Base-by-base conservation (phyloP, 352 stramenopile genomes). In the Phytopythium ostracodes region DNA sequence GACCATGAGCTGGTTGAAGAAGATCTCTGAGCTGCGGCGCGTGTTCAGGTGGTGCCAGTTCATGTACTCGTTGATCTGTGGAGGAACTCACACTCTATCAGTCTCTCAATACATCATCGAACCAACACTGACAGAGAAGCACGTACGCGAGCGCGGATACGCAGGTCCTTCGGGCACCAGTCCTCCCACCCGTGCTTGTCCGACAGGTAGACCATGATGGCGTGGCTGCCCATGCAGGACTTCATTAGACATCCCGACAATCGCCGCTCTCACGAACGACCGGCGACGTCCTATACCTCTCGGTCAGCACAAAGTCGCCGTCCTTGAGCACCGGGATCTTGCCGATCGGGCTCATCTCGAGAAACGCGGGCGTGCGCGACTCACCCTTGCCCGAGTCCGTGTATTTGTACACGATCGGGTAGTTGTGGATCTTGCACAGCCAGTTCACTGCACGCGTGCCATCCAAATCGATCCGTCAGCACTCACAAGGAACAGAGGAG, bases 41-140 rank as follows among this genome's bases (percentile, higher is more conserved):
- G 80, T 74, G 63, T 89, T 89, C 43, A 80, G 75, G 73, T 91
- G 82, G 63, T 91, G 82, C 82, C 82, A 91, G 69, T 91, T 78
- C 65, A 74, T 87, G 71, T 91, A 91, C 72, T 91, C 81, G 56
- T 89, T 68, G 66, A 91, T 91, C 79, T 91, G 59, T 7, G 54
- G 35, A 17, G 25, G 38, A 56, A n/a, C 7, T 2, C 42, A 46
- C 17, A 35, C n/a, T n/a, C n/a, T n/a, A n/a, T n/a, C n/a, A n/a
- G n/a, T n/a, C n/a, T n/a, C n/a, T n/a, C n/a, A n/a, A n/a, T n/a
- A n/a, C n/a, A n/a, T n/a, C n/a, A n/a, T n/a, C n/a, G n/a, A n/a
- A n/a, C 49, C 17, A 51, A 47, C 47, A 49, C 61, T 36, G 11
- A 14, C 18, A 36, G n/a, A 53, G 17, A 11, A 38, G 6, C 46